Evolutionary conservation across 306 rosid species (phyloP).

Genomic region (Inga laurina): DNA sequence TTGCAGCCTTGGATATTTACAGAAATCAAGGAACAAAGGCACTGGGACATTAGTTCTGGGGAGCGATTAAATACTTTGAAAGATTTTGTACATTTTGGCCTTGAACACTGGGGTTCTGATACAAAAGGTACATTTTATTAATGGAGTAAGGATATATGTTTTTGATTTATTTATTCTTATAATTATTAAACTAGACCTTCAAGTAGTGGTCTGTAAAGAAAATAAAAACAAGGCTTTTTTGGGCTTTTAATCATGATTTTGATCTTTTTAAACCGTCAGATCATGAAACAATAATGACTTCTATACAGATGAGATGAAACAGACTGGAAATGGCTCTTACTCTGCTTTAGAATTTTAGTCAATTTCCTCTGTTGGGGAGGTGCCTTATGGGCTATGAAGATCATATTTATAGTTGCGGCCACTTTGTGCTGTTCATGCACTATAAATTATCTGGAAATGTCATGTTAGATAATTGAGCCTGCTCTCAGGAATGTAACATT

Average conservation of each 20-base stretch:
- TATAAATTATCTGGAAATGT: background rate
- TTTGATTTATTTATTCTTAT: conserved; percentile 1
- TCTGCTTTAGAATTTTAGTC: too few species aligned
- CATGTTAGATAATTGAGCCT: conserved; percentile 6
- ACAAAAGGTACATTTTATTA: conserved; percentile 62
- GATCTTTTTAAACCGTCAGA: background rate
- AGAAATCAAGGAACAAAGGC: conserved; percentile 91
- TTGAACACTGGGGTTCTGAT: conserved; percentile 96
- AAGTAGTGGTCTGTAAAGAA: background rate
- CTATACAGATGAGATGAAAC: background rate
- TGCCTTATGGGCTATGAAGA: too few species aligned
- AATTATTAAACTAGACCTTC: background rate
- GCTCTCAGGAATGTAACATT: conserved; percentile 8
- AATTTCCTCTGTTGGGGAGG: too few species aligned
- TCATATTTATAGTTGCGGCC: background rate
- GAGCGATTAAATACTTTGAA: conserved; percentile 80
- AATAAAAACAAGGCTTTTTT: background rate
- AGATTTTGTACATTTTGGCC: conserved; percentile 81
- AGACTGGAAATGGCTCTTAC: too few species aligned
- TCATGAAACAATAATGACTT: background rate
- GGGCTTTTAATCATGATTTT: background rate
- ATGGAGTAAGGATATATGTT: conserved; percentile 12
- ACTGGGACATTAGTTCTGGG: conserved; percentile 94
- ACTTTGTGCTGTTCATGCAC: background rate
- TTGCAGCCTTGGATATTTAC: conserved; percentile 95